Base-by-base conservation (phyloP, 2,329 filamentous ascomycete species). In the Cladosporium cucumerinum region DNA sequence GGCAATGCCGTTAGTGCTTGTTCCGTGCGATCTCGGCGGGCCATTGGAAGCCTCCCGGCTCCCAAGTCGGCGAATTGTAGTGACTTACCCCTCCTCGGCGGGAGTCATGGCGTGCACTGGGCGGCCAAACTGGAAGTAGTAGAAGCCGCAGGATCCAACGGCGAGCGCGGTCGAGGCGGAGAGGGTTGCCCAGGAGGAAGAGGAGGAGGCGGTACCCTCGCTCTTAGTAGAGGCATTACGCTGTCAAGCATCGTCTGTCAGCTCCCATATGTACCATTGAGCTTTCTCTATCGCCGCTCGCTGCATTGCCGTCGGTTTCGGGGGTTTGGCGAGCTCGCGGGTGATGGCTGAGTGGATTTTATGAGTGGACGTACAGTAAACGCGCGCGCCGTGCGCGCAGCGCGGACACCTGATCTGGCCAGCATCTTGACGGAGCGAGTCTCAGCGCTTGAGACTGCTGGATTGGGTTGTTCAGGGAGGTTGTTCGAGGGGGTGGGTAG, bases 1-100 rank as follows among this genome's bases (percentile, higher is more conserved):
- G 57, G 23, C 34, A 10, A 46, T 32, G 60, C 32, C 18, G 49
- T 62, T 62, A 62, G 48, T 51, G 25, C 26, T 14, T 51, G 67
- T 71, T 46, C 60, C 32, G 60, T 54, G 59, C 49, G 28, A n/a
- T 51, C 39, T 54, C 32, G 32, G 26, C 51, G 54, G 52, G 46
- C 55, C 58, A 34, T 61, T 32, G 28, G 43, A n/a, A 36, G 48
- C 52, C 46, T 39, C 39, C 23, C 61, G 18, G 39, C 48, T 28
- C 23, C 30, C 51, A 32, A 26, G 16, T 21, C 46, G 18, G 43
- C 23, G 21, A 4, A 52, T 52, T 26, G 7, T 16, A 14, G 8
- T 61, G 72, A 90, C 94, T 89, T 86, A 99, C 95, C 95, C 95
- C 88, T 99, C 95, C 85, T 99, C 95, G 76, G 90, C 90, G 70